phyloP scores from a whole-genome alignment of 2,329 filamentous ascomycete genomes.

The Diplodia sapinea region DNA sequence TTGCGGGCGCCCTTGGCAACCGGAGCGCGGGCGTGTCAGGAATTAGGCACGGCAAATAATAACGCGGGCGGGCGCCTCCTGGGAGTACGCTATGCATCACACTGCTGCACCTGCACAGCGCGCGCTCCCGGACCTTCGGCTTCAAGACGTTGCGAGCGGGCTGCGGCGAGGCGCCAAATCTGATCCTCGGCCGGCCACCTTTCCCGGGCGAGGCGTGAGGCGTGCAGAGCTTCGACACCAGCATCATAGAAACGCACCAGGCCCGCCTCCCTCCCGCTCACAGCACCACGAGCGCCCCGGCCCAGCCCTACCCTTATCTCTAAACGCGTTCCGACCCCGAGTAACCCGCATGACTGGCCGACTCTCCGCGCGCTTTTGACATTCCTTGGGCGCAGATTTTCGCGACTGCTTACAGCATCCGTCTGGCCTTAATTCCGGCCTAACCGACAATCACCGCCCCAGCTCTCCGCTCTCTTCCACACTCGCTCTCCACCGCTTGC shows the following conservation, averaged over 20 bases:
- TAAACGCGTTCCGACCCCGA: constrained; percentile 27
- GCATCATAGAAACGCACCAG: constrained; percentile 26
- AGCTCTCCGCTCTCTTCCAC: constrained; percentile 23
- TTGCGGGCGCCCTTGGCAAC: constrained; percentile 23
- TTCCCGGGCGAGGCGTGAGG: constrained; percentile 25
- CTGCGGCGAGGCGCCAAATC: constrained; percentile 20
- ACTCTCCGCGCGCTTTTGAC: constrained; percentile 21
- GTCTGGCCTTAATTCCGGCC: constrained; percentile 35
- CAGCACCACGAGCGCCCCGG: constrained; percentile 14
- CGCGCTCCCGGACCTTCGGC: constrained; percentile 27
- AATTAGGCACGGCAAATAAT: constrained; percentile 28
- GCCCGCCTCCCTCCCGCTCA: constrained; percentile 8
- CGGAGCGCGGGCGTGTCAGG: constrained; percentile 27
- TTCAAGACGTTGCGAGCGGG: constrained; percentile 28
- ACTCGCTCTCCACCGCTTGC: constrained; percentile 24
- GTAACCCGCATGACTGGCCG: constrained; percentile 22
- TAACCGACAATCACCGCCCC: constrained; percentile 34
- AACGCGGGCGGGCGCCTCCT: constrained; percentile 23
- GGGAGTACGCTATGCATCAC: constrained; percentile 23
- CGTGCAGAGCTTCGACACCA: constrained; percentile 26
- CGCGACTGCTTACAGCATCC: constrained; percentile 29
- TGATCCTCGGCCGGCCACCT: constrained; percentile 27
- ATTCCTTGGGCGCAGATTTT: constrained; percentile 31
- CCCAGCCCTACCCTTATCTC: constrained; percentile 26
- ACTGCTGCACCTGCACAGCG: constrained; percentile 10